Evolutionary conservation across 1,284 basidiomycete genomes (phyloP).

Genomic region (Sphaerobolus stellatus): DNA sequence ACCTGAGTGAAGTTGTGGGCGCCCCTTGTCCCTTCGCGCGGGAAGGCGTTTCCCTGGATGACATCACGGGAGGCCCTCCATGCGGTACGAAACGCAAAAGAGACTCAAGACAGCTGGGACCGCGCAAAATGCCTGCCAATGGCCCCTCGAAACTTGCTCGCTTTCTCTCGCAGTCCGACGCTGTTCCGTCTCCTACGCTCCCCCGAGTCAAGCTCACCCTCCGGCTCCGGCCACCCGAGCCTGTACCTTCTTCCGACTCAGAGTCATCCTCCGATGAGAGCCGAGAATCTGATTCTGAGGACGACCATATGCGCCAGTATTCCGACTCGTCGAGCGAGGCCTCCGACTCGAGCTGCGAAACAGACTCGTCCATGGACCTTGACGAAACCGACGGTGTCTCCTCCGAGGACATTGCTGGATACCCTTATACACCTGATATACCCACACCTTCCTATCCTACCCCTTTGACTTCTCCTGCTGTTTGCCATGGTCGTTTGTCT

Average conservation of each 20-base stretch:
- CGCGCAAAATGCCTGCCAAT: background rate
- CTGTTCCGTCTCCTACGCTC: constrained; percentile 27
- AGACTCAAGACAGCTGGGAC: background rate
- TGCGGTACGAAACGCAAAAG: constrained; percentile 10
- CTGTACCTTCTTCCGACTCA: background rate
- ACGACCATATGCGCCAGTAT: background rate
- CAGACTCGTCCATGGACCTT: background rate
- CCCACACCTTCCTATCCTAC: constrained; percentile 16
- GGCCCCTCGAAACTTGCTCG: background rate
- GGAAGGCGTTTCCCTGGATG: constrained; percentile 66
- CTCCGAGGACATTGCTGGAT: constrained; percentile 23
- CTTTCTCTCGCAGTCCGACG: background rate
- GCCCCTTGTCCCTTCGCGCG: constrained; percentile 70
- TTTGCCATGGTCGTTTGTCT: background rate
- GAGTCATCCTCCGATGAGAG: background rate
- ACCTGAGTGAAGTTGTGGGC: constrained; percentile 69
- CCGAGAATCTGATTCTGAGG: background rate
- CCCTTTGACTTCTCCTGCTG: background rate
- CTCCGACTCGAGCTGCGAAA: background rate
- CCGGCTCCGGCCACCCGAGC: background rate
- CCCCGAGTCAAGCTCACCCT: constrained; percentile 1
- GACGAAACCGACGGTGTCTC: background rate
- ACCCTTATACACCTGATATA: constrained; percentile 24
- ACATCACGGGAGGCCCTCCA: constrained; percentile 23
- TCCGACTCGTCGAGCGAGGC: background rate